A percentile compares a stretch with the other conserved stretches of the same genome.
Conservation (phyloP, 1,284 basidiomycete genomes). For the Cryptococcus depauperatus region DNA sequence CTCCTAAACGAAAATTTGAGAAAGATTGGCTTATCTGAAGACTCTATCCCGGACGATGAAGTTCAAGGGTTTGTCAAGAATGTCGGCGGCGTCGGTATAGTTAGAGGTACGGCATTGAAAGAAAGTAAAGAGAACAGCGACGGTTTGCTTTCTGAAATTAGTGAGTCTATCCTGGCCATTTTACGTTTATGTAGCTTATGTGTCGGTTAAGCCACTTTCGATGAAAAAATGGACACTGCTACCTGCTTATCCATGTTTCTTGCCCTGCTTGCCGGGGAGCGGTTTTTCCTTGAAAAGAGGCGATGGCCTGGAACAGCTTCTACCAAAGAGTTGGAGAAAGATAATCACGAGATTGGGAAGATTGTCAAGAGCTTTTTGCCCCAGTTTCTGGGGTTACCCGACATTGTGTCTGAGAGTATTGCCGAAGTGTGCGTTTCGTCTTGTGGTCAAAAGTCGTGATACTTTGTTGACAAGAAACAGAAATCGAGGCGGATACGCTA, state of each 20-base stretch:
- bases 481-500: constrained; percentile 72
- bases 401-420: constrained; percentile 57
- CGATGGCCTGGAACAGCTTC: constrained; percentile 47
- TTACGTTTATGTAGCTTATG: not conserved
- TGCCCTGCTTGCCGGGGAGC: constrained; percentile 46
- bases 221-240: constrained; percentile 6
- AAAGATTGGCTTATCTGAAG: constrained; percentile 28
- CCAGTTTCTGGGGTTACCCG: constrained; percentile 49
- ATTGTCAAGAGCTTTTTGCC: constrained; percentile 19
- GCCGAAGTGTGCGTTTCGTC: constrained; percentile 66
- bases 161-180: constrained; percentile 46
- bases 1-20: constrained; percentile 36
- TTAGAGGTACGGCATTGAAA: constrained; percentile 64
- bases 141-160: constrained; percentile 47
- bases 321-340: constrained; percentile 41
- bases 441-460: constrained; percentile 1
- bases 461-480: constrained; percentile 14
- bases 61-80: constrained; percentile 86
- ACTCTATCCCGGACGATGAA: constrained; percentile 49
- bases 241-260: constrained; percentile 30
- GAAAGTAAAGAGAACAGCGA: constrained; percentile 51
- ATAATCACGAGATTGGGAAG: constrained; percentile 29
- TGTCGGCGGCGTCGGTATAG: constrained; percentile 67
- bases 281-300: constrained; percentile 40
- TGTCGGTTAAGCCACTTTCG: constrained; percentile 2